Evolutionary conservation across 495 filamentous ascomycete species (phyloP).

Genomic region (Neurospora terricola): DNA sequence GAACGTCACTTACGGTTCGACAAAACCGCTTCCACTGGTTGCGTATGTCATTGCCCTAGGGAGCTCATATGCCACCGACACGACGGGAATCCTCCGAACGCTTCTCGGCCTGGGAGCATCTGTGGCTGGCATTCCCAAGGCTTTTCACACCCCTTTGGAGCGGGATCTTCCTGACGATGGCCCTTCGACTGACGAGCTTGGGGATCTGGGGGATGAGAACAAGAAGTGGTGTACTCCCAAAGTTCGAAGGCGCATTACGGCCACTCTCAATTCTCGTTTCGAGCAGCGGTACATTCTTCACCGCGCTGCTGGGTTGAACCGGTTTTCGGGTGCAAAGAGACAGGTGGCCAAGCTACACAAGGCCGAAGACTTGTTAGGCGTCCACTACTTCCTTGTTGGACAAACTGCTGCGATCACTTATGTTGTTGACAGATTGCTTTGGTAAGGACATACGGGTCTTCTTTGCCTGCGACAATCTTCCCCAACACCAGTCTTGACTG

Average conservation of each 20-base stretch:
- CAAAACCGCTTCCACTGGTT: slow-evolving; percentile 27
- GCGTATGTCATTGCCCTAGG: slow-evolving; percentile 33
- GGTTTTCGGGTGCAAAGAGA: slow-evolving; percentile 19
- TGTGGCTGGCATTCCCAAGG: slow-evolving; percentile 19
- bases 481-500: neutral
- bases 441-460: neutral
- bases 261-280: slow-evolving; percentile 23
- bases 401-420: slow-evolving; percentile 29
- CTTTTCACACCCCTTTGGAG: slow-evolving; percentile 21
- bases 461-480: neutral
- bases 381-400: slow-evolving; percentile 37
- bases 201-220: neutral
- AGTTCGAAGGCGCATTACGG: slow-evolving; percentile 12
- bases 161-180: slow-evolving; percentile 16
- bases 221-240: slow-evolving; percentile 11
- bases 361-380: slow-evolving; percentile 27
- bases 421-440: slow-evolving; percentile 16
- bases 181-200: neutral
- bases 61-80: slow-evolving; percentile 20
- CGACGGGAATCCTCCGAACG: slow-evolving; percentile 21
- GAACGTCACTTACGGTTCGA: slow-evolving; percentile 14
- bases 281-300: slow-evolving; percentile 36
- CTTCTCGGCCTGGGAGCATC: slow-evolving; percentile 34
- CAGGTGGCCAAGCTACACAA: slow-evolving; percentile 25
- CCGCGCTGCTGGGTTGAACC: slow-evolving; percentile 17